Conservation (phyloP, 441 rosid species). For the Gossypium gossypioides region DNA sequence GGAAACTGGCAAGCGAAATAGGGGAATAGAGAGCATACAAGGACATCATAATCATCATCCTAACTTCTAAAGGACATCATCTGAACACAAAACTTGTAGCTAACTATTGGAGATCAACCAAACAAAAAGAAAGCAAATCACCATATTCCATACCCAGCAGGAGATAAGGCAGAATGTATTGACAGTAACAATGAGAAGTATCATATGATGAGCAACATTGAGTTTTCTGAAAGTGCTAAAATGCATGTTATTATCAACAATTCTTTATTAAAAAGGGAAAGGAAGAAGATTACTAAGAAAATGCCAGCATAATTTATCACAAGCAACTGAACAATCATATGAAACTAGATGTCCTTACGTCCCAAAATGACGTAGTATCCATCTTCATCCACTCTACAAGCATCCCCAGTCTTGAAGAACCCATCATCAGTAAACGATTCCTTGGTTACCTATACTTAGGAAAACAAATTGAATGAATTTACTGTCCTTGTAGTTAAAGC, state of each 20-base stretch:
- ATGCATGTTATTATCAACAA: conserved; percentile 5
- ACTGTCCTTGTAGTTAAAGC: neutral
- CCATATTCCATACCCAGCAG: neutral
- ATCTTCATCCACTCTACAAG: conserved; percentile 73
- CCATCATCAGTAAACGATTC: conserved; percentile 78
- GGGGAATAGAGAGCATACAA: neutral
- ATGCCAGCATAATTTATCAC: neutral
- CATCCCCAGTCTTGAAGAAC: conserved; percentile 93
- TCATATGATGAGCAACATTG: neutral
- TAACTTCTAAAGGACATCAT: neutral
- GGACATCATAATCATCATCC: neutral
- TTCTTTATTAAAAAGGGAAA: neutral
- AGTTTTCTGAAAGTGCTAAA: neutral
- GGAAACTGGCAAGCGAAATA: neutral
- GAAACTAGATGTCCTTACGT: conserved; percentile 45
- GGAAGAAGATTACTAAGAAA: neutral
- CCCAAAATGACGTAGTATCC: conserved; percentile 83
- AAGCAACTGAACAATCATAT: neutral
- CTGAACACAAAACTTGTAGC: neutral
- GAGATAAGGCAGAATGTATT: neutral
- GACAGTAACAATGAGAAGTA: neutral
- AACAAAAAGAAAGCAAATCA: neutral
- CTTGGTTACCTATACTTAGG: conserved; percentile 48
- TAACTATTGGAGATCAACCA: neutral
- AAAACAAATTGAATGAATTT: conserved; percentile 3